Conservation (phyloP, 148 eudicot species). For the Chenopodium suecicum region DNA sequence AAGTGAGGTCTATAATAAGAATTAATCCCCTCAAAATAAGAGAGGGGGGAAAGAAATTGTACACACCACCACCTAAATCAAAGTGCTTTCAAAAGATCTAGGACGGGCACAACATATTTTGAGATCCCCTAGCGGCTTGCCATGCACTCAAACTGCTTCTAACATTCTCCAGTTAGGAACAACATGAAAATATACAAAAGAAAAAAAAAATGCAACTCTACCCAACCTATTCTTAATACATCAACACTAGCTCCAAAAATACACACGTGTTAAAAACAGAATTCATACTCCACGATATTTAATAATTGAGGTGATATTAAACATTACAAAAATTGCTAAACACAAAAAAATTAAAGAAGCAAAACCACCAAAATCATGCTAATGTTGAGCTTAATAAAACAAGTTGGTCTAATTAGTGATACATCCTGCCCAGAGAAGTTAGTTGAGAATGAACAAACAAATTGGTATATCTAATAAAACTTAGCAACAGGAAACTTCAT, state of each 20-base stretch:
- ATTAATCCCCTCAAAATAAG: background rate
- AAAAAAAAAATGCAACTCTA: conserved; percentile 8
- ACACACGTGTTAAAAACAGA: too few species aligned
- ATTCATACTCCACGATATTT: too few species aligned
- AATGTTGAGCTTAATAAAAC: too few species aligned
- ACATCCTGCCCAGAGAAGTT: too few species aligned
- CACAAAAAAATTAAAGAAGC: too few species aligned
- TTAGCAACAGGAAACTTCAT: too few species aligned
- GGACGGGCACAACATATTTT: background rate
- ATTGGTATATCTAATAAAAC: too few species aligned
- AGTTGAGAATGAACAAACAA: too few species aligned
- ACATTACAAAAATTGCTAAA: too few species aligned
- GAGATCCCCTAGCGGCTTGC: background rate
- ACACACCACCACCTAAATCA: conserved; percentile 17
- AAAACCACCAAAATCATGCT: too few species aligned
- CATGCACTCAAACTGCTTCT: conserved; percentile 8
- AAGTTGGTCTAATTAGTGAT: too few species aligned
- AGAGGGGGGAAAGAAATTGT: background rate
- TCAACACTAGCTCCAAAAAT: conserved; percentile 18
- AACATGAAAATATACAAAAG: conserved; percentile 27
- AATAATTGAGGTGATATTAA: too few species aligned
- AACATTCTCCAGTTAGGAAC: conserved; percentile 1
- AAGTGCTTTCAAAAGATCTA: conserved; percentile 6
- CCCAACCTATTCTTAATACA: conserved; percentile 29
- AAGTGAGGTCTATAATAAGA: background rate